These are phyloP conservation scores for Artomyces pyxidatus DNA, from an alignment of 768 basidiomycete species.

Conservation along the genomic window DNA sequence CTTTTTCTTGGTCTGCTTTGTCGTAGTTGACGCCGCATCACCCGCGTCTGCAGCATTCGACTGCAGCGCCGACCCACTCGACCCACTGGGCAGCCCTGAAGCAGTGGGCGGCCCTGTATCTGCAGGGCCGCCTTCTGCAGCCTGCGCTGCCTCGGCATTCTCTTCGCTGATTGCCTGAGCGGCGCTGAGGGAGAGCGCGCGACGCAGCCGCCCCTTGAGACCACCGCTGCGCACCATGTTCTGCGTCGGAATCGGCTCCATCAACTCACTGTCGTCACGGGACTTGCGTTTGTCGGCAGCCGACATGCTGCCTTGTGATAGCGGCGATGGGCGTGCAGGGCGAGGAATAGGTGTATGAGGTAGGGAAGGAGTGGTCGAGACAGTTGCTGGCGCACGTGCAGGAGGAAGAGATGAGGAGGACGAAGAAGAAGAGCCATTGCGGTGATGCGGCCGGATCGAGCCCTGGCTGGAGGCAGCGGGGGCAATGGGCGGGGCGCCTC, in stretches of 20 bases:
- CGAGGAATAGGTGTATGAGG: conserved; percentile 22
- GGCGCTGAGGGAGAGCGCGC: conserved; percentile 63
- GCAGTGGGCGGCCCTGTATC: neutral
- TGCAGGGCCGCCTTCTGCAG: conserved; percentile 11
- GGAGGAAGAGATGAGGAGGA: conserved; percentile 32
- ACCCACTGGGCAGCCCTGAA: neutral
- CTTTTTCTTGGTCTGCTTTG: conserved; percentile 50
- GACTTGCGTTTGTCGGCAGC: conserved; percentile 71
- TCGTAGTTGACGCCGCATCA: conserved; percentile 21
- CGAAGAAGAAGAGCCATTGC: conserved; percentile 39
- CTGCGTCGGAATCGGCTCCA: conserved; percentile 24
- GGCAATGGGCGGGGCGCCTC: conserved; percentile 1
- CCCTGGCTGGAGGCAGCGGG: conserved; percentile 16
- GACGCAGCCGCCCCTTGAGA: conserved; percentile 68
- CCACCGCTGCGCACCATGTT: conserved; percentile 52
- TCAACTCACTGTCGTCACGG: conserved; percentile 65
- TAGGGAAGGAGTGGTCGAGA: conserved; percentile 27
- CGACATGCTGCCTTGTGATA: conserved; percentile 57
- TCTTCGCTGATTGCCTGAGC: conserved; percentile 49
- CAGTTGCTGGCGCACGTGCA: conserved; percentile 21
- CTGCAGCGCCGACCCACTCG: conserved; percentile 11
- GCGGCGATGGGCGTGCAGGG: conserved; percentile 47
- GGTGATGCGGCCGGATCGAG: conserved; percentile 32
- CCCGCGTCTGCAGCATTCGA: conserved; percentile 22
- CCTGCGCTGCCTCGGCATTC: conserved; percentile 35